Evolutionary conservation across 1,284 basidiomycete genomes (phyloP).

Genomic region (Apiotrichum sp.): DNA sequence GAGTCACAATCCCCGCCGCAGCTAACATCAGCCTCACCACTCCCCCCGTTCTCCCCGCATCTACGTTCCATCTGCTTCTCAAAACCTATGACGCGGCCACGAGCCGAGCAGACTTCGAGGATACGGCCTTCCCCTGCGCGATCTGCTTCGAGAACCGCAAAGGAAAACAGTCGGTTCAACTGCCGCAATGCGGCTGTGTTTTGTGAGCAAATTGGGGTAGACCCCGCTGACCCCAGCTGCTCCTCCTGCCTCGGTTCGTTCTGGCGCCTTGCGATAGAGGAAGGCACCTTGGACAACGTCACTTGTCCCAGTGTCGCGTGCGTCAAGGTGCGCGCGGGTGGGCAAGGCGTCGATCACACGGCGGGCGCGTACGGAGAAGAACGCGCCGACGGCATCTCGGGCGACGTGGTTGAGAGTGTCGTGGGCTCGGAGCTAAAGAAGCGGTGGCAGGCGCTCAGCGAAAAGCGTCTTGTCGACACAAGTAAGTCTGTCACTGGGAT

Average conservation of each 20-base stretch:
- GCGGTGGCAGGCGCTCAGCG: constrained; percentile 34
- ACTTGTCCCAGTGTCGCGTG: constrained; percentile 41
- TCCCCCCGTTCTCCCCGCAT: constrained; percentile 10
- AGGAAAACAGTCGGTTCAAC: constrained; percentile 35
- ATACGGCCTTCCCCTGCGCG: constrained; percentile 38
- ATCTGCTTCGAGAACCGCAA: constrained; percentile 45
- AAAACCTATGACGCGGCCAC: constrained; percentile 30
- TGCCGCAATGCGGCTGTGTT: constrained; percentile 38
- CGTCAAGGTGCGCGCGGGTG: constrained; percentile 29
- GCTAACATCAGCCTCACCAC: constrained; percentile 11
- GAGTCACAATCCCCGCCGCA: neutral
- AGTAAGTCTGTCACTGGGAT: constrained; percentile 20
- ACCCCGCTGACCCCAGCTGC: constrained; percentile 16
- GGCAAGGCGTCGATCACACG: neutral
- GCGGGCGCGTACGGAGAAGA: too few species aligned
- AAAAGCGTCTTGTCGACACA: constrained; percentile 36
- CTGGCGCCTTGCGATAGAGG: constrained; percentile 43
- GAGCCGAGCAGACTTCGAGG: constrained; percentile 32
- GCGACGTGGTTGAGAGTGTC: constrained; percentile 56
- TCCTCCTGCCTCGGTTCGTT: constrained; percentile 37
- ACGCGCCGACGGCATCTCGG: constrained; percentile 51
- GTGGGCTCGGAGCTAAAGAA: constrained; percentile 30
- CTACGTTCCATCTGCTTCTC: constrained; percentile 30
- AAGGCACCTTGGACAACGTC: constrained; percentile 42
- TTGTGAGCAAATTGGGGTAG: constrained; percentile 26